phyloP scores from a whole-genome alignment of 331 rosid species.

The Acacia pycnantha region DNA sequence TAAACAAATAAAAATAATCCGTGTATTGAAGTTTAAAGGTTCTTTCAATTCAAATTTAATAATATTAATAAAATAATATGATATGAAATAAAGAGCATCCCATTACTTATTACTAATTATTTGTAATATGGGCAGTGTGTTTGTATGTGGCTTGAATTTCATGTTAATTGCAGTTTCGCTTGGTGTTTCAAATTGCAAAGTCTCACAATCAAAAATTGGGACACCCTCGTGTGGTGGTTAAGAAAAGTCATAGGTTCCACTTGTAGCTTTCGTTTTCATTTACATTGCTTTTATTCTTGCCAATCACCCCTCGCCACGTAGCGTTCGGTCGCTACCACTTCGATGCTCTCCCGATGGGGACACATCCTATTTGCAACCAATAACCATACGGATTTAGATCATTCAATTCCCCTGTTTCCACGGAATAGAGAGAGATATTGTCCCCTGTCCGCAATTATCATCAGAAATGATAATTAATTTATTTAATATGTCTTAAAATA shows the following conservation, averaged over 20 bases:
- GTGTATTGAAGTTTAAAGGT: neutral
- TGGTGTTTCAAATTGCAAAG: neutral
- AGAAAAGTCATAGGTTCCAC: neutral
- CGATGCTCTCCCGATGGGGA: neutral
- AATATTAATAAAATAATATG: neutral
- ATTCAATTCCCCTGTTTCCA: too few relatives aligned
- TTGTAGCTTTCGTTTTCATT: neutral
- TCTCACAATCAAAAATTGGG: neutral
- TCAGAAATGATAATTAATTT: too few relatives aligned
- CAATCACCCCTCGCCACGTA: conserved; percentile 27
- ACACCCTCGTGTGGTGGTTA: neutral
- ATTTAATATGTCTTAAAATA: too few relatives aligned
- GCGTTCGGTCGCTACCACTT: neutral
- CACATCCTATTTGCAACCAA: neutral
- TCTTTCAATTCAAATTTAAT: neutral
- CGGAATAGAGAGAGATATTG: neutral
- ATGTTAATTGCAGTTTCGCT: neutral
- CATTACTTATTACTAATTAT: neutral
- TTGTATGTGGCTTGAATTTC: neutral
- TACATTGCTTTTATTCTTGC: neutral
- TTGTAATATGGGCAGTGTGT: neutral
- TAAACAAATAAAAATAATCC: neutral
- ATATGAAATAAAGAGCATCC: neutral
- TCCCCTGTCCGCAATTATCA: too few relatives aligned
- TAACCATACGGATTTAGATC: neutral